Percentiles rank a stretch among this genome's conserved stretches.
These are phyloP conservation scores for Penicillium flavigenum DNA, from an alignment of 495 filamentous ascomycete genomes.

Conservation along the genomic window DNA sequence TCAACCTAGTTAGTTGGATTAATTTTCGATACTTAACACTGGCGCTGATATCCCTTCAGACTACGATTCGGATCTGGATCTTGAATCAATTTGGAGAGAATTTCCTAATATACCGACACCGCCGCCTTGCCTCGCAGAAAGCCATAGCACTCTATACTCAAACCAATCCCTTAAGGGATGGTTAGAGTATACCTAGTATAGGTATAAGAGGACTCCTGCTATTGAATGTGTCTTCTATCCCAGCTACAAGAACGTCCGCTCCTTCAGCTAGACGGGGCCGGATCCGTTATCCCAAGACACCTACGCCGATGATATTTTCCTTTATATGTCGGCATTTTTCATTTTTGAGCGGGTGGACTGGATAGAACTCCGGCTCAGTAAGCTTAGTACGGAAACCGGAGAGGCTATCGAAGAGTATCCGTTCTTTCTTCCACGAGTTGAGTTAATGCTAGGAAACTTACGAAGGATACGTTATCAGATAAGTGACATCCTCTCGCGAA, in stretches of 20 bases:
- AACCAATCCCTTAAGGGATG: background rate
- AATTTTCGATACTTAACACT: background rate
- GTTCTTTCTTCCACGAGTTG: slow-evolving; percentile 14
- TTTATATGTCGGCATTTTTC: slow-evolving; percentile 9
- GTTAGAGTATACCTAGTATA: background rate
- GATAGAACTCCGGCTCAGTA: slow-evolving; percentile 11
- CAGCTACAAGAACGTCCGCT: background rate
- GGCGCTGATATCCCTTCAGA: background rate
- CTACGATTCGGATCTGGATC: slow-evolving; percentile 1
- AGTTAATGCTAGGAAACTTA: slow-evolving; percentile 11
- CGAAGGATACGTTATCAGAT: slow-evolving; percentile 8
- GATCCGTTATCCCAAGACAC: slow-evolving; percentile 9
- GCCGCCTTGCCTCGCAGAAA: background rate
- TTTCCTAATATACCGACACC: background rate
- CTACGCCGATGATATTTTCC: slow-evolving; percentile 9
- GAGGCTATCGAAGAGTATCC: slow-evolving; percentile 10
- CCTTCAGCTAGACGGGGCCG: slow-evolving; percentile 12
- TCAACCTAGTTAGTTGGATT: background rate
- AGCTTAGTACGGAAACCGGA: background rate
- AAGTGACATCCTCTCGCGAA: slow-evolving; percentile 6
- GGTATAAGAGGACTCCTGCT: background rate
- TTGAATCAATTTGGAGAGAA: slow-evolving; percentile 2
- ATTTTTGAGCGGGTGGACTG: slow-evolving; percentile 5
- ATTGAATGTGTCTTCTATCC: background rate
- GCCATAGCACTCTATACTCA: background rate